Base-by-base conservation (phyloP, 257 asterid genomes). In the Penstemon newberryi region DNA sequence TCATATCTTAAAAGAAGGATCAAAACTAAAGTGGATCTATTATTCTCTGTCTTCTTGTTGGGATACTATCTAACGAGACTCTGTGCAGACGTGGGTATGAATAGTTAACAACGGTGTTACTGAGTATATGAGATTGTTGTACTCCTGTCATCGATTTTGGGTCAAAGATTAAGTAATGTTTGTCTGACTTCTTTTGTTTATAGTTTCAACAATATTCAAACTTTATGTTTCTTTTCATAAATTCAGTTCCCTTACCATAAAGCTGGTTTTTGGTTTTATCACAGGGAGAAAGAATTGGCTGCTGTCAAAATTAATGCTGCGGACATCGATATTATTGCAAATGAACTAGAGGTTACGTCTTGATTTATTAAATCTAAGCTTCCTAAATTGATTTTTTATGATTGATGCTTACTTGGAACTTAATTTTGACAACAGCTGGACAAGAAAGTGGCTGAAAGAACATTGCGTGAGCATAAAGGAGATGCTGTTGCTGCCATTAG, bases 271-370 rank as follows among this genome's bases (percentile, higher is more conserved):
- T 58, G 69, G 43, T 76, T 70, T 50, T 43, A 12, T 69, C 19
- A 25, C 87, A 89, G 99, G 89, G 99, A 91, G 82, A 94, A 87
- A 79, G 99, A 91, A 79, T 66, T 94, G 71, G 96, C 99, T 2
- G 93, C 97, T 56, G 97, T 94, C 60, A 85, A 84, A 82, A 94
- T 94, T 15, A 87, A 94, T 78, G 86, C 96, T 11, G 91, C 86
- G 46, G 96, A 94, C 67, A 63, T 94, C 55, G 99, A 91, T 73
- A 67, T 94, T 79, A 89, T 94, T 70, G 96, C 93, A 33, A 87
- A 79, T 70, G 99, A 94, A 72, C 84, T 94, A 4, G 99, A 94
- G 96, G 97, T 88, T 38, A 42, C 43, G 8, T 68, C 63, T 12
- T 56, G 15, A 4, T 60, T 18, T 57, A 44, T 70, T 42, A 25